Conservation (phyloP, 1,284 basidiomycete species). For the Limonomyces culmigenus region DNA sequence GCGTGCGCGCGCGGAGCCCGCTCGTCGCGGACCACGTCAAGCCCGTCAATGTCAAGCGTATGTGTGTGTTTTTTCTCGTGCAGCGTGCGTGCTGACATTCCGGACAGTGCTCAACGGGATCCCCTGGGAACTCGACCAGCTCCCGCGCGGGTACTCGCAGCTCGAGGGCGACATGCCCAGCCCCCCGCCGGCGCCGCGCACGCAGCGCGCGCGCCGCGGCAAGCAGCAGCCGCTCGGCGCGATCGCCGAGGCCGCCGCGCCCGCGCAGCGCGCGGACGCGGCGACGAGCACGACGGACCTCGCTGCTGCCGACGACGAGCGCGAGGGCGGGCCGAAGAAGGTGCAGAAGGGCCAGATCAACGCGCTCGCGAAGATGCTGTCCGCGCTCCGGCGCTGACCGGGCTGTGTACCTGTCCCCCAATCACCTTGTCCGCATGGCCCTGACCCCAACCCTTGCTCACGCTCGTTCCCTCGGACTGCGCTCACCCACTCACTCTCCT, state of each 20-base stretch:
- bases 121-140: slow-evolving; percentile 51
- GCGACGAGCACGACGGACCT: slow-evolving; percentile 57
- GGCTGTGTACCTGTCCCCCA: too few species aligned
- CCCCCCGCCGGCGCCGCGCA: slow-evolving; percentile 30
- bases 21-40: slow-evolving; percentile 7
- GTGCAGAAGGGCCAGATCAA: slow-evolving; percentile 75
- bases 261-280: slow-evolving; percentile 26
- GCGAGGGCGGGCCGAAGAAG: slow-evolving; percentile 39
- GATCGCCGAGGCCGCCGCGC: slow-evolving; percentile 32
- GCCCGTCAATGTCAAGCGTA: slow-evolving; percentile 67
- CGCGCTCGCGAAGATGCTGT: slow-evolving; percentile 70
- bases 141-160: slow-evolving; percentile 45
- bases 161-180: slow-evolving; percentile 45
- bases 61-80: slow-evolving; percentile 16
- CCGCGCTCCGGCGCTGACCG: slow-evolving; percentile 54
- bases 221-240: slow-evolving; percentile 56
- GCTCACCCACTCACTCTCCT: too few species aligned
- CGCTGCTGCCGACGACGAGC: slow-evolving; percentile 10
- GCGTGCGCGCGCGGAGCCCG: slow-evolving; percentile 1
- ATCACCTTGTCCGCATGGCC: too few species aligned
- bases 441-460: too few species aligned
- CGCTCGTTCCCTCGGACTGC: too few species aligned
- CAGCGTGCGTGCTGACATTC: neutral
- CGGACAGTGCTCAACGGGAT: slow-evolving; percentile 50
- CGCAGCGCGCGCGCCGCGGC: slow-evolving; percentile 35